Conservation (phyloP, 2,329 filamentous ascomycete species). For the Cytospora piceae region DNA sequence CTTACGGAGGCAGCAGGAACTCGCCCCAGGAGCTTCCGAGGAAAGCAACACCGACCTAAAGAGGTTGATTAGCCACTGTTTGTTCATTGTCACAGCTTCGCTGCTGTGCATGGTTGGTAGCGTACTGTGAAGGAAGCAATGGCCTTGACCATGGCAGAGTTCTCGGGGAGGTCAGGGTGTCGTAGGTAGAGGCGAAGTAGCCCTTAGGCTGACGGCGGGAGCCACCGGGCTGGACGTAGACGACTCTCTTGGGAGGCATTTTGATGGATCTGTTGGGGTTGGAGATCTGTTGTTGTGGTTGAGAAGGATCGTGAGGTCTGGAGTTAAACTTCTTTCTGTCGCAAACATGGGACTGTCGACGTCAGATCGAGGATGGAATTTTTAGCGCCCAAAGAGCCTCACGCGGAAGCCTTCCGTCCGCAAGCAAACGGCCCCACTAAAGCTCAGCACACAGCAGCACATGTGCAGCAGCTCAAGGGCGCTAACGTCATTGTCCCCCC, state of each 20-base stretch:
- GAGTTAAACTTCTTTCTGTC: background rate
- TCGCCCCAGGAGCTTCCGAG: constrained; percentile 63
- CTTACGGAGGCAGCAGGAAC: constrained; percentile 57
- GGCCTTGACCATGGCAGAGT: constrained; percentile 65
- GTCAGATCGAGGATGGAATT: constrained; percentile 23
- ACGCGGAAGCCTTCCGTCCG: constrained; percentile 12
- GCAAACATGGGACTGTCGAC: constrained; percentile 27
- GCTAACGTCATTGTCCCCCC: constrained; percentile 15
- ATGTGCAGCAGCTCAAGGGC: background rate
- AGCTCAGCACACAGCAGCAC: background rate
- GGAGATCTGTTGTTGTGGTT: background rate
- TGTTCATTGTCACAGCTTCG: background rate
- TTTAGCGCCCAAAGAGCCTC: constrained; percentile 15
- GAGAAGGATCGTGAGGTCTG: background rate
- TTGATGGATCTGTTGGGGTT: constrained; percentile 37
- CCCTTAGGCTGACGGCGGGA: constrained; percentile 52
- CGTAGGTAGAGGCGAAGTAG: constrained; percentile 58
- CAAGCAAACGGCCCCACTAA: background rate
- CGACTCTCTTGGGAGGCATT: constrained; percentile 68
- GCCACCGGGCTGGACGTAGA: constrained; percentile 52
- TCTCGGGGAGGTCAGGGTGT: constrained; percentile 64
- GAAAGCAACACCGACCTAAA: constrained; percentile 61
- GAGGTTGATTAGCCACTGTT: background rate
- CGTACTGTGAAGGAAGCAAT: constrained; percentile 56
- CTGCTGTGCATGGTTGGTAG: background rate